Base-by-base conservation (phyloP, 495 filamentous ascomycete genomes). In the Chlorociboria aeruginascens region DNA sequence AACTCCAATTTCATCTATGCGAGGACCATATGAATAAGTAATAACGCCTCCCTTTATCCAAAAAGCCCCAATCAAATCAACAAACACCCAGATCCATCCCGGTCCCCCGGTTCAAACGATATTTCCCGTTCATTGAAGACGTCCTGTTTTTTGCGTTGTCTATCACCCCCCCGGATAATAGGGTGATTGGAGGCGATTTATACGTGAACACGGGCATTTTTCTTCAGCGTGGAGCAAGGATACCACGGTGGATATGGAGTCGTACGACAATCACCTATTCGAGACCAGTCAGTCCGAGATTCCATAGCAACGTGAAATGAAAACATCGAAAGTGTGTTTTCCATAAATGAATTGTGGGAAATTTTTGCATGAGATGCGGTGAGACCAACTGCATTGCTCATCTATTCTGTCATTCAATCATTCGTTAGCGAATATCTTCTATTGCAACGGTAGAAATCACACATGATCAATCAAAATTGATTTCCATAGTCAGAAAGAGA, bases 301-400 rank as follows among this genome's bases (percentile, higher is more conserved):
- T 25, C 20, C 14, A 16, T 10, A 4, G 25, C 1, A 14, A 13
- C 9, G 3, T 17, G 29, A 40, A 48, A n/a, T 9, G 34, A 16
- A 28, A 29, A 10, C 30, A 32, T 20, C 31, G 28, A 20, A 20
- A 25, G 3, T 10, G 31, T 20, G 46, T 10, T 16, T 25, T 25
- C 20, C 2, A 4, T 4, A 25, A 25, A 1, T 25, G 20, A 25
- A 25, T 25, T 25, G 20, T 2, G n/a, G 28, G 32, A 20, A 12
- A 39, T 16, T 32, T 35, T 6, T 20, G 7, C 30, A 30, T 10
- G 35, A 12, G 25, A 52, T 28, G 17, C 16, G 40, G 11, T 28
- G 40, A 33, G 29, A 51, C 56, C 12, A 31, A 58, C 56, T 52
- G 50, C 56, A 58, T 47, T 41, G 52, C 46, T 58, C 56, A 40